A percentile compares a stretch with the other conserved stretches of the same genome.
These are phyloP conservation scores for Trametes versicolor DNA, from an alignment of 1,284 basidiomycete species.

Conservation along the genomic window DNA sequence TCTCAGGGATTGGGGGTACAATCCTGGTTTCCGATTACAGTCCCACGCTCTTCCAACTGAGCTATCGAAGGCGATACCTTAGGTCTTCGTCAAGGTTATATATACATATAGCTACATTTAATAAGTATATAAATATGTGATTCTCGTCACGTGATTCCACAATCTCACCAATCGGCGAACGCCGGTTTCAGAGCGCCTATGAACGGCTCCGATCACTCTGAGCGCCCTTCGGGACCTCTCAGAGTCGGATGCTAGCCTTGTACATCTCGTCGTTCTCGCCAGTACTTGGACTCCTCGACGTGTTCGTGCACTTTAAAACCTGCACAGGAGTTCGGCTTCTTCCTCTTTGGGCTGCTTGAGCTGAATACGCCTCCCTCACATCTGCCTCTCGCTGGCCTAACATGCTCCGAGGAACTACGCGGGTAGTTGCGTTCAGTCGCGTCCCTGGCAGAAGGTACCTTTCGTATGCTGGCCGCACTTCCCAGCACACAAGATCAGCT, in stretches of 20 bases:
- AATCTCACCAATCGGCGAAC: too few relatives aligned
- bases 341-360: not conserved
- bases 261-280: too few relatives aligned
- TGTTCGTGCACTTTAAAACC: too few relatives aligned
- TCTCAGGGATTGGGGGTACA: too few relatives aligned
- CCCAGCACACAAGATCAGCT: slow-evolving; percentile 8
- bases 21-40: slow-evolving; percentile 7
- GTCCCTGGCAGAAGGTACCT: slow-evolving; percentile 25
- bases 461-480: slow-evolving; percentile 16
- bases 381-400: not conserved
- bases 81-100: too few relatives aligned
- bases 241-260: too few relatives aligned
- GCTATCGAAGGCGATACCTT: slow-evolving; percentile 15
- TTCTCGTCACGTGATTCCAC: too few relatives aligned
- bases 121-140: not conserved
- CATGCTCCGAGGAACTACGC: slow-evolving; percentile 30
- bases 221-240: too few relatives aligned
- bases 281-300: too few relatives aligned
- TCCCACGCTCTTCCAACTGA: slow-evolving; percentile 12
- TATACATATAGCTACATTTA: not conserved
- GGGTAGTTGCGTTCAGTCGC: slow-evolving; percentile 9
- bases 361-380: not conserved
- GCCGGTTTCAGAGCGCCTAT: too few relatives aligned
- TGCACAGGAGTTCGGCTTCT: too few relatives aligned
- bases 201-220: too few relatives aligned